phyloP scores from a whole-genome alignment of 441 rosid species.

The Erodium moschatum region DNA sequence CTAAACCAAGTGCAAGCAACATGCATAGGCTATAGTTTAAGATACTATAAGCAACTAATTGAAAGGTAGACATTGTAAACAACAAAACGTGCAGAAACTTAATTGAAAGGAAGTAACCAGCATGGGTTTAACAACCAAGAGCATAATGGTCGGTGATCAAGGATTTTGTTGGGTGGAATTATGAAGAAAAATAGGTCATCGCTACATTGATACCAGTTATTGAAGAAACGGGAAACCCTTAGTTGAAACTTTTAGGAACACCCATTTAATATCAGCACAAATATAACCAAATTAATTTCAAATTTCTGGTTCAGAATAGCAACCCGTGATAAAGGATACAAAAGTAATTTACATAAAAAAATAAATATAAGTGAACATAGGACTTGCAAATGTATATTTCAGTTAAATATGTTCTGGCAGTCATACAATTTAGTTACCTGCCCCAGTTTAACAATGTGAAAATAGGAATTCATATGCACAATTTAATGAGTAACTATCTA shows the following conservation, averaged over 20 bases:
- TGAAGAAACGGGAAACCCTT: not conserved
- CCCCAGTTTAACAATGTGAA: not conserved
- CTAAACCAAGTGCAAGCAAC: no score
- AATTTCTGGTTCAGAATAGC: not conserved
- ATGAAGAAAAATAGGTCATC: not conserved
- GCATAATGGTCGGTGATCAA: not conserved
- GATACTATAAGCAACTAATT: no score
- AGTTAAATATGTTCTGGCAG: not conserved
- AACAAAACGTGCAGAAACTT: no score
- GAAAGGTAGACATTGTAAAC: no score
- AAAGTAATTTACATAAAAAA: not conserved
- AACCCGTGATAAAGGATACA: not conserved
- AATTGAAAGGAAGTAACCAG: no score
- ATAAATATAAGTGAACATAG: no score
- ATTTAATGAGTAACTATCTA: not conserved
- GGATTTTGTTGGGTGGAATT: not conserved
- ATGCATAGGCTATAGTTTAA: no score
- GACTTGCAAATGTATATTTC: not conserved
- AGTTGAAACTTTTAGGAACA: not conserved
- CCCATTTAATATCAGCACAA: not conserved
- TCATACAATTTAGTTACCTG: not conserved
- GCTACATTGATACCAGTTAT: not conserved
- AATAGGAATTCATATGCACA: not conserved
- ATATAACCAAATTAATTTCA: not conserved
- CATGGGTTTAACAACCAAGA: no score